Evolutionary conservation across 176 grass and related monocot genomes (phyloP), one percentile per base, ranked within the genome.

Genomic region (Avena eriantha): DNA sequence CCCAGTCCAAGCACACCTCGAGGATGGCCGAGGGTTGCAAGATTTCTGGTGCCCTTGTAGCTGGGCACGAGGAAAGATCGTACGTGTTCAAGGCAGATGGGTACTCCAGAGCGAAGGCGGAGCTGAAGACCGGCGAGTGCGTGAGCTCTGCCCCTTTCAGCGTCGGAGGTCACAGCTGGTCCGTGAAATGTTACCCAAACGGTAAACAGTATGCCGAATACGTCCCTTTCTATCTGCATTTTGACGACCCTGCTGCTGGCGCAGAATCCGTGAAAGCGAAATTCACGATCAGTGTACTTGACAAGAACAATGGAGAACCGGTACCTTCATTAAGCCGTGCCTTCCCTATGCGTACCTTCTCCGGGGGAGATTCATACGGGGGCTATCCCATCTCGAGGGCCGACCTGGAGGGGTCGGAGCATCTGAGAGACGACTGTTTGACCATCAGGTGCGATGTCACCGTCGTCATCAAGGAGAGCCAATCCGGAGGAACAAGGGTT

Each of bases 151-250:
- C 1, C 0, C 35, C 2, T 22, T 46, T 72, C 39, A 22, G 10
- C 13, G 36, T 46, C 6, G 69, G 69, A 46, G 69, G 69, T 4
- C 36, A 72, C 2, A n/a, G 21, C 1, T 72, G 69, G 69, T 0
- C 10, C 4, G 1, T 72, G 36, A 3, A 0, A 2, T 72, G n/a
- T 22, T 46, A 14, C 18, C 69, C 21, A 7, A 73, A 72, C 21
- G 21, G 41, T n/a, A 0, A 2, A 7, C 0, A 11, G 11, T 23
- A 0, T 24, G 41, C 11, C 0, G 0, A n/a, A 47, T 24, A 0
- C 41, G 22, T 47, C 5, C 23, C 11, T 15, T 10, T 73, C 0
- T 22, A 1, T 73, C 69, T 73, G 5, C 0, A 0, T 15, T 21
- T 47, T 7, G 0, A 73, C 5, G 0, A 73, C 5, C 41, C 45